Conservation (phyloP, 306 rosid species). For the Malus sylvestris region DNA sequence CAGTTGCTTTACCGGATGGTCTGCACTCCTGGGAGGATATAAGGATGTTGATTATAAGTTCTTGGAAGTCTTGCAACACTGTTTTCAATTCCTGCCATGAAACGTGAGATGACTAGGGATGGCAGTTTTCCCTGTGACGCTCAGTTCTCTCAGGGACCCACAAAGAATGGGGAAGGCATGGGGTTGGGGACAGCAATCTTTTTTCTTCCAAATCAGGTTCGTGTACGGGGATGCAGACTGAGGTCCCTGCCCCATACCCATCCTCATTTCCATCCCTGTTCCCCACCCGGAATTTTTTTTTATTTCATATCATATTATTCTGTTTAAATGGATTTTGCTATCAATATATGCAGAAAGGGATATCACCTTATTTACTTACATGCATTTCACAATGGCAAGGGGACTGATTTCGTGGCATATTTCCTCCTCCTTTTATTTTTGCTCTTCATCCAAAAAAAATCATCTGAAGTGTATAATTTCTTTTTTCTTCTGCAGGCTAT, state of each 20-base stretch:
- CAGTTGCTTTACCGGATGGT: background rate
- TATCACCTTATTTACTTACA: background rate
- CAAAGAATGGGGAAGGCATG: background rate
- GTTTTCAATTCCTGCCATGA: background rate
- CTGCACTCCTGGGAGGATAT: background rate
- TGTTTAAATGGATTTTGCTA: background rate
- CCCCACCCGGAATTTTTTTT: background rate
- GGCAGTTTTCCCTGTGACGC: background rate
- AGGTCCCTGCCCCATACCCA: background rate
- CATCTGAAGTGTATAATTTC: background rate
- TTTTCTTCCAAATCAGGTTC: background rate
- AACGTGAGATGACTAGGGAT: background rate
- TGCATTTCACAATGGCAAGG: background rate
- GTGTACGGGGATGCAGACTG: background rate
- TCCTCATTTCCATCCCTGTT: background rate
- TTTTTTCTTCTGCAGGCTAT: conserved; percentile 58
- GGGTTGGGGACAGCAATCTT: background rate
- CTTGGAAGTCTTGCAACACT: background rate
- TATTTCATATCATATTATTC: background rate
- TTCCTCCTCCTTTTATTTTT: background rate
- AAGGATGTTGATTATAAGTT: background rate
- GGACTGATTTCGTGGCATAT: background rate
- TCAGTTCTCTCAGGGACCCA: background rate
- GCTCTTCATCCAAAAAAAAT: background rate
- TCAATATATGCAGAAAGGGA: background rate